Base-by-base conservation (phyloP, 495 filamentous ascomycete species). In the Aspergillus hancockii region DNA sequence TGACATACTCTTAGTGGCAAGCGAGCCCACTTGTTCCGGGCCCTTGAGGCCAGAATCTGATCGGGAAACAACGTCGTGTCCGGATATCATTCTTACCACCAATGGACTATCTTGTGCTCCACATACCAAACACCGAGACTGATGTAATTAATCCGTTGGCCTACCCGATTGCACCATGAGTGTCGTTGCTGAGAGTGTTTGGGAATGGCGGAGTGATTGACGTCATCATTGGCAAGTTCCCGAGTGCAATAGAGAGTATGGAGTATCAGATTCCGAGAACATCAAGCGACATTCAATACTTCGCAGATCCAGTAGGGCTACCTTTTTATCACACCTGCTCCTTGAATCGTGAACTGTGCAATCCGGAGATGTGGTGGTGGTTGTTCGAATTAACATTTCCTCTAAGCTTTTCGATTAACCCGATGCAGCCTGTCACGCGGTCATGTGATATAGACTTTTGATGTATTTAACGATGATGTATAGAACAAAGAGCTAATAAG, bases 1-100 rank as follows among this genome's bases (percentile, higher is more conserved):
- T 36, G 34, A 63, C 47, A 46, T 21, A 14, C 23, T 40, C 58
- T 58, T 43, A 53, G 63, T 71, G 67, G 67, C 65, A 60, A 63
- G 49, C 36, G 62, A 19, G 57, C 36, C 49, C 52, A 53, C 40
- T 31, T 57, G 60, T 18, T 55, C 54, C 50, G 54, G 57, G 47
- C 53, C 46, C 30, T 21, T 8, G 23, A 7, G 21, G 32, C 19
- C 10, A 52, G 50, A 38, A 38, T 38, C 31, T 38, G 10, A 12
- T 52, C 50, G 31, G 50, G 23, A 31, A 31, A 31, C 23, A 36
- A 3, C 34, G 34, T 36, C 34, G 9, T 9, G 12, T 36, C 34
- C 34, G 13, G 34, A 36, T 36, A 14, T 10, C 34, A 10, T 14
- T 36, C 13, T 2, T 36, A 36, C 34, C 9, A 9, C 34, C 34